These are phyloP conservation scores for Amanita jacksonii DNA, from an alignment of 768 basidiomycete species.

Conservation along the genomic window DNA sequence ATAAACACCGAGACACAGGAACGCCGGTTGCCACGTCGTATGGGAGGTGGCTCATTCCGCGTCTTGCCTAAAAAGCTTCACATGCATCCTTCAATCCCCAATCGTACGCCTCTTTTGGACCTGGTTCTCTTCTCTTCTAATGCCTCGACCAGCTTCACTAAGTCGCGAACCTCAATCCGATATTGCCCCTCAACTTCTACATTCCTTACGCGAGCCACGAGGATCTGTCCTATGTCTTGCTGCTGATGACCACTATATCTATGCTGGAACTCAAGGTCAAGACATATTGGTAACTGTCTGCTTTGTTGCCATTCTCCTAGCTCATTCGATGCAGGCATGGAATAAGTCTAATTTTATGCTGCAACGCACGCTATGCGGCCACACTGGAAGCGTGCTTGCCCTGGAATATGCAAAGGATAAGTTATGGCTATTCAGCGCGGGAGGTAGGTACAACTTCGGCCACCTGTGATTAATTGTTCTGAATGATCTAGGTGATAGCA, in stretches of 20 bases:
- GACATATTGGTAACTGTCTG: conserved; percentile 55
- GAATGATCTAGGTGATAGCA: conserved; percentile 63
- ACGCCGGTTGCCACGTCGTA: no score
- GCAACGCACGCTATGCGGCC: conserved; percentile 63
- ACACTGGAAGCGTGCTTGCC: conserved; percentile 77
- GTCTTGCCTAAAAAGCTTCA: no score
- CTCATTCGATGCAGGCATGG: conserved; percentile 58
- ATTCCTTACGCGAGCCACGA: conserved; percentile 60
- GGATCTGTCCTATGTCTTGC: conserved; percentile 71
- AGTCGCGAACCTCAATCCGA: conserved; percentile 42
- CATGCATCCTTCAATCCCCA: conserved; percentile 4
- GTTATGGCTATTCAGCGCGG: conserved; percentile 85
- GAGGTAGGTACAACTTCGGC: conserved; percentile 39
- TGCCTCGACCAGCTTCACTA: conserved; percentile 39
- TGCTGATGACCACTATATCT: conserved; percentile 65
- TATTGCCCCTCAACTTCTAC: conserved; percentile 42
- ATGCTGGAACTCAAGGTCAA: conserved; percentile 70
- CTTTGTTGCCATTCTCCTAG: not conserved
- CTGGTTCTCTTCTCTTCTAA: not conserved
- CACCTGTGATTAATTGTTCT: not conserved
- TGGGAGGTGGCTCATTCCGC: no score
- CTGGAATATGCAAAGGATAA: conserved; percentile 68
- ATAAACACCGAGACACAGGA: no score
- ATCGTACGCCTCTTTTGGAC: conserved; percentile 1
- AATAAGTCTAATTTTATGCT: conserved; percentile 62